These are phyloP conservation scores for Lonicera japonica DNA, from an alignment of 129 eudicot genomes.

Conservation along the genomic window DNA sequence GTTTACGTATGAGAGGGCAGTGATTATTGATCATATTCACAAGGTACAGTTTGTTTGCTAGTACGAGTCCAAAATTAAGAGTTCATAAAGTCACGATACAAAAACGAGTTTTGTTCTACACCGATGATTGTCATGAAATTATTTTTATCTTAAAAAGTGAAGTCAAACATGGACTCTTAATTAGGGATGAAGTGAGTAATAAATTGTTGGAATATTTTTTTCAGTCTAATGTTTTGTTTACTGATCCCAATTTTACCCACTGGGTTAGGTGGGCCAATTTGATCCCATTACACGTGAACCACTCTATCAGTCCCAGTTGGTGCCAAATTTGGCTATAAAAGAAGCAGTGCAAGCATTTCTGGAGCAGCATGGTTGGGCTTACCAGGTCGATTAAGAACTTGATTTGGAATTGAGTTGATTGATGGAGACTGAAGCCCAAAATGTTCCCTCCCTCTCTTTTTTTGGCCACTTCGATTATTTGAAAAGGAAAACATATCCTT, in stretches of 20 bases:
- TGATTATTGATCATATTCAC: constrained; percentile 70
- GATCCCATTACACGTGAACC: constrained; percentile 83
- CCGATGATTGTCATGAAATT: too few relatives aligned
- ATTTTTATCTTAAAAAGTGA: too few relatives aligned
- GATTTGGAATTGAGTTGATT: background rate
- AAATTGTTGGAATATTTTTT: too few relatives aligned
- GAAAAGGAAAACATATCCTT: too few relatives aligned
- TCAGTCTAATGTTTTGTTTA: background rate
- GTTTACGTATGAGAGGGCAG: constrained; percentile 75
- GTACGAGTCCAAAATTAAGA: too few relatives aligned
- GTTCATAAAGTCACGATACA: too few relatives aligned
- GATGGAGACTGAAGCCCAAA: background rate
- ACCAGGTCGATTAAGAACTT: constrained; percentile 39
- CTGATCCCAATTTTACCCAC: constrained; percentile 1
- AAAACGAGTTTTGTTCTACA: too few relatives aligned
- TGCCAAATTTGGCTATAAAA: constrained; percentile 79
- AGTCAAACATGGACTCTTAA: too few relatives aligned
- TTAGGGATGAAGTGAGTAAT: too few relatives aligned
- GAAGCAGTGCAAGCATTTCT: constrained; percentile 75
- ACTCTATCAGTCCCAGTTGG: constrained; percentile 45
- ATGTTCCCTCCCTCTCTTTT: background rate
- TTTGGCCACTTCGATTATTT: background rate
- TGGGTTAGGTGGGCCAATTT: constrained; percentile 66
- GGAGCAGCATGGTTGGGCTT: constrained; percentile 88
- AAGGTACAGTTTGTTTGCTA: constrained; percentile 59